Evolutionary conservation across 2,329 filamentous ascomycete species (phyloP).

Genomic region (Xylariaceae sp.): DNA sequence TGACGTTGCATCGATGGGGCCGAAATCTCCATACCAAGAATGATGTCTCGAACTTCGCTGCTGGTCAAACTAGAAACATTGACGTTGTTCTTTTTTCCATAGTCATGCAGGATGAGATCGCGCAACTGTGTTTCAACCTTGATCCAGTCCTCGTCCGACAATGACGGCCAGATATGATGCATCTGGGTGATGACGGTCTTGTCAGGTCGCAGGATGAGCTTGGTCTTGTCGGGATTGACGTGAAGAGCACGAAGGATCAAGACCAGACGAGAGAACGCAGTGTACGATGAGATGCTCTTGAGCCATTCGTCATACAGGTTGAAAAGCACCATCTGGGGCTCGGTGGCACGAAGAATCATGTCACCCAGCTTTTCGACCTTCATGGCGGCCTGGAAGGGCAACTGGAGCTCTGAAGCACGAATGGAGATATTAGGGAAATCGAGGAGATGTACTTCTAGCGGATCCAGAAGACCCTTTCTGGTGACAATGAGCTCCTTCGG

Average conservation of each 20-base stretch:
- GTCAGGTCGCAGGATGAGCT: conserved; percentile 88
- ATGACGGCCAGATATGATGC: conserved; percentile 95
- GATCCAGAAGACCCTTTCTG: conserved; percentile 92
- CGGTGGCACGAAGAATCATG: conserved; percentile 95
- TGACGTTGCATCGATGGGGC: conserved; percentile 97
- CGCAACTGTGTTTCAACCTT: conserved; percentile 97
- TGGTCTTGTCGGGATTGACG: conserved; percentile 98
- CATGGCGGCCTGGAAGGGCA: conserved; percentile 99
- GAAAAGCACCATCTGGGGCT: conserved; percentile 99
- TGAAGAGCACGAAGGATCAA: conserved; percentile 91
- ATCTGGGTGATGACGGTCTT: conserved; percentile 98
- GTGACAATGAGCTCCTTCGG: conserved; percentile 98
- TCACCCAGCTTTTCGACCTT: conserved; percentile 99
- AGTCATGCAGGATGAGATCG: conserved; percentile 95
- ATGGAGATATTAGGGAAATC: conserved; percentile 99
- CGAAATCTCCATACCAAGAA: conserved; percentile 98
- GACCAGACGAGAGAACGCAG: conserved; percentile 91
- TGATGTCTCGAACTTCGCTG: conserved; percentile 96
- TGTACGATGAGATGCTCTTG: conserved; percentile 97
- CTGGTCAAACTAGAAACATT: conserved; percentile 95
- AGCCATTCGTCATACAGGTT: conserved; percentile 99
- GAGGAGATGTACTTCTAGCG: conserved; percentile 90
- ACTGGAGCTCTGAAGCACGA: conserved; percentile 88
- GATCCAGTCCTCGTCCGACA: conserved; percentile 97
- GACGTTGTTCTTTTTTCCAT: conserved; percentile 99